A percentile compares a stretch with the other conserved stretches of the same genome.
phyloP scores from a whole-genome alignment of 2,329 filamentous ascomycete species.

The Lachnellula cervina region DNA sequence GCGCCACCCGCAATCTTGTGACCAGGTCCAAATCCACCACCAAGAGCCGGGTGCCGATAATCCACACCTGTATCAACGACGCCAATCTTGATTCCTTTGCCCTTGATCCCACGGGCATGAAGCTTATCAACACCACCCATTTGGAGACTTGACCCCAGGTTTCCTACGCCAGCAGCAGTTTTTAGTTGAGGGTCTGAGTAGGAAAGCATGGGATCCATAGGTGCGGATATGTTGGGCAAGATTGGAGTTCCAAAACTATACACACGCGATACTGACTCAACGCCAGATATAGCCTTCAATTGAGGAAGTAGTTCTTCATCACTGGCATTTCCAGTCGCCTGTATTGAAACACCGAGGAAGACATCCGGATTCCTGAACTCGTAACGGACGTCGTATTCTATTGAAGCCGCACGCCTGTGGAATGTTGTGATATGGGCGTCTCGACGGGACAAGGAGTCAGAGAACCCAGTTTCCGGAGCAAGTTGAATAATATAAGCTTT shows the following conservation, averaged over 20 bases:
- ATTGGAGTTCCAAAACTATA: background rate
- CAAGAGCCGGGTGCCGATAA: slow-evolving; percentile 58
- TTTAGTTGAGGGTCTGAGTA: background rate
- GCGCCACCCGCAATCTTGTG: slow-evolving; percentile 54
- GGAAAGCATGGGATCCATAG: background rate
- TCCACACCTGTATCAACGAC: slow-evolving; percentile 43
- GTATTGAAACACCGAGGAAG: slow-evolving; percentile 16
- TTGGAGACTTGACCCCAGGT: background rate
- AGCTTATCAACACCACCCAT: slow-evolving; percentile 35
- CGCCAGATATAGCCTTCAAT: slow-evolving; percentile 5
- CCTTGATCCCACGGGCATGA: slow-evolving; percentile 40
- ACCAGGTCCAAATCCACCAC: slow-evolving; percentile 57
- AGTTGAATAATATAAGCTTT: slow-evolving; percentile 2
- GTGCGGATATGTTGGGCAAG: background rate
- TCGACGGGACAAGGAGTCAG: background rate
- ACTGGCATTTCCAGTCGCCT: slow-evolving; percentile 7
- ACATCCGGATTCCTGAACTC: slow-evolving; percentile 15
- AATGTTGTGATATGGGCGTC: slow-evolving; percentile 2
- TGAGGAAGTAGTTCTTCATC: background rate
- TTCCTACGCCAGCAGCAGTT: background rate
- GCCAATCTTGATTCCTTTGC: slow-evolving; percentile 41
- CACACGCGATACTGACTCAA: slow-evolving; percentile 4
- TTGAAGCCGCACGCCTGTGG: slow-evolving; percentile 6
- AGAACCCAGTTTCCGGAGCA: background rate
- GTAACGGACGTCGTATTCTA: slow-evolving; percentile 11